A percentile compares a stretch with the other conserved stretches of the same genome.
Evolutionary conservation across 1,139 yeast genomes (phyloP).

Genomic region (Kodamaea fungicola): DNA sequence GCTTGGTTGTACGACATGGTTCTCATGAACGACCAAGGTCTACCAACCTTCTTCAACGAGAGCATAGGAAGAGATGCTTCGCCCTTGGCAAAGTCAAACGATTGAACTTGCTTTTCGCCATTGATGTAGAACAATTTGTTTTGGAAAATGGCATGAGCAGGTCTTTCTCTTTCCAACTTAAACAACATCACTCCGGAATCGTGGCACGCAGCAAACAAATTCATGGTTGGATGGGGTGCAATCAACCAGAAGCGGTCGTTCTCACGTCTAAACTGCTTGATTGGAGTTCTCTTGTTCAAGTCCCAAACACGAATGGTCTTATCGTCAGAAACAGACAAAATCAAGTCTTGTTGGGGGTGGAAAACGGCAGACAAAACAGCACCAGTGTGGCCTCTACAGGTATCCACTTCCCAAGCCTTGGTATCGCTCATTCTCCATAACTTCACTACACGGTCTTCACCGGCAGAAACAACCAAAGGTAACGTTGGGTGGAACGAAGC

Average conservation of each 20-base stretch:
- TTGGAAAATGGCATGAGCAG: constrained; percentile 76
- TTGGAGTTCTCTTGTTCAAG: constrained; percentile 86
- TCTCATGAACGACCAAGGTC: constrained; percentile 82
- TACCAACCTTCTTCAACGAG: constrained; percentile 80
- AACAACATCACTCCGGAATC: constrained; percentile 98
- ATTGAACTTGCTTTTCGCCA: constrained; percentile 82
- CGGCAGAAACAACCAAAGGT: constrained; percentile 93
- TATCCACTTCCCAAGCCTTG: constrained; percentile 98
- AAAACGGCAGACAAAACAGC: constrained; percentile 86
- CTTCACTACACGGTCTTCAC: constrained; percentile 93
- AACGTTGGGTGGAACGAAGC: constrained; percentile 96
- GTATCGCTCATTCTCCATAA: constrained; percentile 98
- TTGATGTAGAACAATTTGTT: constrained; percentile 71
- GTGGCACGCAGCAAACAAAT: constrained; percentile 94
- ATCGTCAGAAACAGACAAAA: constrained; percentile 92
- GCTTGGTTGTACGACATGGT: constrained; percentile 88
- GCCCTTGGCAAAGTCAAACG: constrained; percentile 60
- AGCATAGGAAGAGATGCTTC: constrained; percentile 76
- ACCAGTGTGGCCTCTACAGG: constrained; percentile 96
- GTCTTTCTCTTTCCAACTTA: constrained; percentile 96
- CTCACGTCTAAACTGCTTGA: constrained; percentile 92
- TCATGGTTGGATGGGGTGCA: constrained; percentile 84
- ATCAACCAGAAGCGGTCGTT: constrained; percentile 93
- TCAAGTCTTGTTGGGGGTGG: constrained; percentile 92
- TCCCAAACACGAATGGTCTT: constrained; percentile 98